phyloP scores from a whole-genome alignment of 305 asterid species.

The Fraxinus ornus region DNA sequence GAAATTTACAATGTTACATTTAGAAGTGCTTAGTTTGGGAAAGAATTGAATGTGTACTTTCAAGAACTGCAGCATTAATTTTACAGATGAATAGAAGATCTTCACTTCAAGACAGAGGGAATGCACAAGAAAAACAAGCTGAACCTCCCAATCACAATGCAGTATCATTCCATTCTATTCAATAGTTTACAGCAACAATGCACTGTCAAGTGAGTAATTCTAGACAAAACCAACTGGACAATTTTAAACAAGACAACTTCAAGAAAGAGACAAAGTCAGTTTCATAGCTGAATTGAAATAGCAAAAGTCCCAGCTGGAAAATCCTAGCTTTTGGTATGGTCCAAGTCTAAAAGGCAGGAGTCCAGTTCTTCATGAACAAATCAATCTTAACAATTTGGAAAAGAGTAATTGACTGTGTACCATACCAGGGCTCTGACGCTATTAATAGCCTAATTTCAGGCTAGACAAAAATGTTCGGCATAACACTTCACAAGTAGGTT shows the following conservation, averaged over 20 bases:
- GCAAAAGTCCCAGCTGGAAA: background rate
- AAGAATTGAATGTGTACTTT: background rate
- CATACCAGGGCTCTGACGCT: background rate
- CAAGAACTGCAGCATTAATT: background rate
- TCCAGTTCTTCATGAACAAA: background rate
- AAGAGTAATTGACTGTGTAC: background rate
- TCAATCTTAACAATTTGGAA: background rate
- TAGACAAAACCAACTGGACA: background rate
- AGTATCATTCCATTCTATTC: background rate
- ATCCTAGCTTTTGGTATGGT: background rate
- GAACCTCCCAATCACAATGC: constrained; percentile 12
- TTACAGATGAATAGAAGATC: background rate
- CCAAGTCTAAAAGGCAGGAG: background rate
- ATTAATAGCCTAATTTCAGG: background rate
- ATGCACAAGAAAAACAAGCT: background rate
- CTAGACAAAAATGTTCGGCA: background rate
- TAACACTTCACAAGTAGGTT: background rate
- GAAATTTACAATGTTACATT: background rate
- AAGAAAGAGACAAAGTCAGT: background rate
- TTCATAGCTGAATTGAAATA: background rate
- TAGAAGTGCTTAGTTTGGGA: background rate
- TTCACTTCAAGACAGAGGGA: background rate
- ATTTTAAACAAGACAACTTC: background rate
- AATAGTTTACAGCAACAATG: background rate
- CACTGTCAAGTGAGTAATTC: background rate